Conservation (phyloP, 2,329 filamentous ascomycete species). For the Neoarthrinium moseri region DNA sequence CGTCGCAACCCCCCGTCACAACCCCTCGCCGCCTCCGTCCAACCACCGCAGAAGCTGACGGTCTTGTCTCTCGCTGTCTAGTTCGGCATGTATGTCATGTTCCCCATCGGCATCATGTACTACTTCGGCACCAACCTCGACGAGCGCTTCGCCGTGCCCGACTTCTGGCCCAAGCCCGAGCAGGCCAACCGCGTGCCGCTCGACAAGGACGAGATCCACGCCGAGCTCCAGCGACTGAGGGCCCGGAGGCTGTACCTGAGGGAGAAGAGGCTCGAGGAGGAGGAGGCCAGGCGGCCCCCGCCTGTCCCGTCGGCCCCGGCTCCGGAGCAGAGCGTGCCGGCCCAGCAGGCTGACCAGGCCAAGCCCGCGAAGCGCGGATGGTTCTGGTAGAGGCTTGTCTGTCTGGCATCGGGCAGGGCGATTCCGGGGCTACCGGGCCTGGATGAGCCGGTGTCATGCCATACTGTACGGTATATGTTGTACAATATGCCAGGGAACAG, state of each 20-base stretch:
- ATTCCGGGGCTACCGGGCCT: too few relatives aligned
- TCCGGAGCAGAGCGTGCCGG: too few relatives aligned
- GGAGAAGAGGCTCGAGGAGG: slow-evolving; percentile 54
- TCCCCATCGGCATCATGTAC: slow-evolving; percentile 99
- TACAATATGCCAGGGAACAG: too few relatives aligned
- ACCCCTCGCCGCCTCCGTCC: slow-evolving; percentile 6
- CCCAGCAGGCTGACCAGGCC: background rate
- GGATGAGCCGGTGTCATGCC: too few relatives aligned
- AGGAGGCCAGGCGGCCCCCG: slow-evolving; percentile 27
- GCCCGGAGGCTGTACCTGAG: slow-evolving; percentile 70
- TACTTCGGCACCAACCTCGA: slow-evolving; percentile 99
- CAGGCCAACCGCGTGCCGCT: slow-evolving; percentile 75
- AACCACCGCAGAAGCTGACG: background rate
- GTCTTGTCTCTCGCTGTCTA: slow-evolving; percentile 1
- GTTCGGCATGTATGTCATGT: slow-evolving; percentile 99
- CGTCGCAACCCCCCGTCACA: slow-evolving; percentile 5
- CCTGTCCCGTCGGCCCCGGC: too few relatives aligned
- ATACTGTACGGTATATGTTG: too few relatives aligned
- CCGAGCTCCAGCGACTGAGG: slow-evolving; percentile 74
- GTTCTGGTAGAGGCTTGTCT: too few relatives aligned
- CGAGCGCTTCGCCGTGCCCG: slow-evolving; percentile 80
- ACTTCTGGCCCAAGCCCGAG: slow-evolving; percentile 88
- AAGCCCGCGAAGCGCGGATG: background rate
- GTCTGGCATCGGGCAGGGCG: too few relatives aligned
- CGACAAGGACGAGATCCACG: slow-evolving; percentile 78